Evolutionary conservation across 2,329 filamentous ascomycete species (phyloP), one percentile per base, ranked within the genome.

Genomic region (Cercospora zeina): DNA sequence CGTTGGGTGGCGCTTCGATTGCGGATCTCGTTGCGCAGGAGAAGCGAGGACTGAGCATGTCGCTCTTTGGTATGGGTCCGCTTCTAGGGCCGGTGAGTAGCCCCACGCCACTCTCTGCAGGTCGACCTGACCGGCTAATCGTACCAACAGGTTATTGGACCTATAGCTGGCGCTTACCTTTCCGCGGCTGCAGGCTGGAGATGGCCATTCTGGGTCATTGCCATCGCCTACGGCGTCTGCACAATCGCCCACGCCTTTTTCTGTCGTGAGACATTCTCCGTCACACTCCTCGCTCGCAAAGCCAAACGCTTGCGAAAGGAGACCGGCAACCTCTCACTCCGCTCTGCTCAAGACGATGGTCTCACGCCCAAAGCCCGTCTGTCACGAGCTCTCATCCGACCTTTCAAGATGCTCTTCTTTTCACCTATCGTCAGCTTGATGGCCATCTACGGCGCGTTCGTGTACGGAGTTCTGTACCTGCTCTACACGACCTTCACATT

Each of bases 371-470:
- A 68, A 27, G 72, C 78, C n/a, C 69, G 78, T 53, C 77, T 82
- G 62, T 61, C 71, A 4, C 75, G 73, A 10, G 74, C 77, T 45
- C 76, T 83, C 58, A 70, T 79, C 7, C 77, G 87, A 2, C 84
- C 84, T 0, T 83, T 82, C 24, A 85, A 83, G 70, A 80, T 71
- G 59, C 56, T 70, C 14, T 37, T 68, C 19, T 33, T 65, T 11
- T 65, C 82, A n/a, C 80, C 86, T 0, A 83, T 85, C 45, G 78
- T 83, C 3, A 76, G 81, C 58, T 70, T 79, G 31, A 77, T 82
- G 67, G 76, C 76, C 3, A 63, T 79, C 2, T 82, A 81, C 69
- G 75, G 78, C 55, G 77, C 79, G 1, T 66, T 83, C 51, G 74
- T 79, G 42, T 82, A 82, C 64, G 80, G 78, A 4, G 54, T 62